Base-by-base conservation (phyloP, 2,329 filamentous ascomycete species). In the Scytalidium lignicola region DNA sequence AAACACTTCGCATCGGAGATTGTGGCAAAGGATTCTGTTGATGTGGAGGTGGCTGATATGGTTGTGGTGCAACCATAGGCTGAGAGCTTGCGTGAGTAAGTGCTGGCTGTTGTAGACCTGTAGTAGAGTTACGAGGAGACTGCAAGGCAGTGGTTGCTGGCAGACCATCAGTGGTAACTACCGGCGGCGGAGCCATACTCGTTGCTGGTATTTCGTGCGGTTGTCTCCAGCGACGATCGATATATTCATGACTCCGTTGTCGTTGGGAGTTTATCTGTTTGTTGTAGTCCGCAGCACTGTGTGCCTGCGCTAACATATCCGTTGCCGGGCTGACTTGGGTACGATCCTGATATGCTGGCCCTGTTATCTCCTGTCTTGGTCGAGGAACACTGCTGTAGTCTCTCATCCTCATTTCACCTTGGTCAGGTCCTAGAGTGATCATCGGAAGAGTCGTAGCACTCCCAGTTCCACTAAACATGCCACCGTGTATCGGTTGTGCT, bases 201-300 rank as follows among this genome's bases (percentile, higher is more conserved):
- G 76, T 72, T 18, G 71, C 70, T 3, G 88, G 83, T 51, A 86
- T 82, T 63, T 96, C 90, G 56, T 95, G 90, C 10, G 88, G 85
- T 53, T 87, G 80, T 55, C 86, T 81, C 87, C 91, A 97, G 56
- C 90, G 79, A 48, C 82, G 83, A 48, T 92, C 84, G 55, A 95
- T 75, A 58, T 90, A 95, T 51, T 91, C 85, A 51, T 77, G 80
- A 51, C 93, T 86, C 68, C 87, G 85, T 37, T 83, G 82, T 51
- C 92, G 85, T 66, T 91, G 86, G 58, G 87, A 80, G 61, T 87
- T 90, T 46, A 97, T 75, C 43, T 80, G 79, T 60, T 93, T 90
- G 71, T 92, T 97, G 71, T 86, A 95, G 58, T 97, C 92, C 50
- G 90, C 89, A 17, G 92, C 86, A 55, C 95, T 89, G 45, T 89